A percentile compares a stretch with the other conserved stretches of the same genome.
Evolutionary conservation across 1,284 basidiomycete genomes (phyloP).

Genomic region (Kwoniella shivajii): DNA sequence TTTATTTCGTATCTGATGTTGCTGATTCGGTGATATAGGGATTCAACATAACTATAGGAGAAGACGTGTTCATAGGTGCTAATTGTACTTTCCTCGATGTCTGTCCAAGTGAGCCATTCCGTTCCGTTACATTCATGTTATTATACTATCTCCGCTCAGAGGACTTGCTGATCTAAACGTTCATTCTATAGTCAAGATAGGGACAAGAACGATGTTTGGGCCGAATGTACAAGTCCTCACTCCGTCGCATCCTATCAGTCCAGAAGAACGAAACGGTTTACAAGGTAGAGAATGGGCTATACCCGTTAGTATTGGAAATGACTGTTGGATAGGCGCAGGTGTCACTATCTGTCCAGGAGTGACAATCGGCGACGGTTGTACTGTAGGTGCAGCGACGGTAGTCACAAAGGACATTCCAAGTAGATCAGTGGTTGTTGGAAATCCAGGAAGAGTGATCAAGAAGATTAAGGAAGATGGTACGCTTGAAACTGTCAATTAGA

Average conservation of each 20-base stretch:
- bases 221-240: slow-evolving; percentile 54
- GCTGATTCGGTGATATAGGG: slow-evolving; percentile 43
- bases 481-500: slow-evolving; percentile 5
- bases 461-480: slow-evolving; percentile 40
- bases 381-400: slow-evolving; percentile 57
- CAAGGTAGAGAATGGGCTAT: slow-evolving; percentile 50
- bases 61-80: slow-evolving; percentile 48
- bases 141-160: neutral
- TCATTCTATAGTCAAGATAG: slow-evolving; percentile 43
- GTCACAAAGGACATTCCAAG: slow-evolving; percentile 57
- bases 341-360: slow-evolving; percentile 56
- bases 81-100: slow-evolving; percentile 50
- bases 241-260: slow-evolving; percentile 53
- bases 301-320: slow-evolving; percentile 53
- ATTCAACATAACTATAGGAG: slow-evolving; percentile 49
- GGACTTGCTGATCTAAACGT: neutral
- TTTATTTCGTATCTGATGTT: neutral
- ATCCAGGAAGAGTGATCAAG: slow-evolving; percentile 56
- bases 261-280: slow-evolving; percentile 49
- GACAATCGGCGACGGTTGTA: slow-evolving; percentile 56
- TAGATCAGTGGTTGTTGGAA: slow-evolving; percentile 56
- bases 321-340: slow-evolving; percentile 57
- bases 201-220: slow-evolving; percentile 51
- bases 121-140: neutral
- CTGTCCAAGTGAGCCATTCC: slow-evolving; percentile 36